Evolutionary conservation across 2,329 filamentous ascomycete genomes (phyloP), one percentile per base, ranked within the genome.

Genomic region (Orbilia brochopaga): DNA sequence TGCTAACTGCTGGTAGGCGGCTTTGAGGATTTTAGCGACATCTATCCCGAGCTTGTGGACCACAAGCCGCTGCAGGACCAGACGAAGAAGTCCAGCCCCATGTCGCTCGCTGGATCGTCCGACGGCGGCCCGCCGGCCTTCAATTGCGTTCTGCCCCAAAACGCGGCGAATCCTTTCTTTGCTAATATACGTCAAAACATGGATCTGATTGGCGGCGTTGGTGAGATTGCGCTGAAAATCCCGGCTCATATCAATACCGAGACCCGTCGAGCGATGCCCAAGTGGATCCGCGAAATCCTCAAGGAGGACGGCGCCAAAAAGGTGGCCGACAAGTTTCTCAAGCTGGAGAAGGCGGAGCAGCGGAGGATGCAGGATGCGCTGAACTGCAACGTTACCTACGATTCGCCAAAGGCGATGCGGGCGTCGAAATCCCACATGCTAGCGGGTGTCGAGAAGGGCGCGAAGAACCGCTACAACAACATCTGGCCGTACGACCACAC

Each of bases 381-480:
- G 24, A 86, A 86, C 32, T 83, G 83, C 7, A 83, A 85, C 21
- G 86, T 87, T 15, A 81, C 82, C 23, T 87, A 85, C 75, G 84
- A 83, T 6, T 81, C 82, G 0, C 80, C 81, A 21, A 78, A 81
- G 40, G 80, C 80, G 21, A 85, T 95, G 6, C 89, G 91, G 76
- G 87, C 74, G 55, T 54, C 60, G 23, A 60, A 65, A 30, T 61
- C 67, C 30, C 76, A 77, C 59, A 75, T 73, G 35, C 62, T 99
- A 57, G 94, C 90, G 0, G 94, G 94, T 6, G 90, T 99, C 30
- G 94, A 99, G 77, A 94, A 97, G 79, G 94, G 94, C 6, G 87
- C 84, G 17, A 97, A 97, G 82, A 99, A 99, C 76, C 86, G 94
- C 7, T 99, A 99, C 82, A 97, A 97, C 81, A 95, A 97, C 76